These are phyloP conservation scores for Petasospora rhodanensis DNA, from an alignment of 1,139 yeast species.

Conservation along the genomic window DNA sequence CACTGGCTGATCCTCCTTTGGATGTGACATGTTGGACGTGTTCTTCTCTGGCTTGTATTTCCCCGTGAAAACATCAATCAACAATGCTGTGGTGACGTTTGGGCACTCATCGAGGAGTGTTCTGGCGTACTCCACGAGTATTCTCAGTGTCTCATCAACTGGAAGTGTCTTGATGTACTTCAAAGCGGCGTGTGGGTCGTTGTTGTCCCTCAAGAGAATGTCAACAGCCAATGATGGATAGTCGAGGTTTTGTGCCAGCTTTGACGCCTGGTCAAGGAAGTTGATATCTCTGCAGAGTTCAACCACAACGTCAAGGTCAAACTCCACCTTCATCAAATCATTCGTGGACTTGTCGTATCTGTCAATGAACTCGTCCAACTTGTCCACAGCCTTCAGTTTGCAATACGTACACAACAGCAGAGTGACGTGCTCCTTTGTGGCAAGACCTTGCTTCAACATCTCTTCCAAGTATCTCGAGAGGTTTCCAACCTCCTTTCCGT, in stretches of 20 bases:
- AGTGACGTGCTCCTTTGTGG: conserved; percentile 78
- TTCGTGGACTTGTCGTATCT: conserved; percentile 36
- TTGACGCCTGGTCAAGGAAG: conserved; percentile 64
- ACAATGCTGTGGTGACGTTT: conserved; percentile 72
- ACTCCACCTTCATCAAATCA: conserved; percentile 36
- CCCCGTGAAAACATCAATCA: conserved; percentile 88
- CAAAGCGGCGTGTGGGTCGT: conserved; percentile 60
- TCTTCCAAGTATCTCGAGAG: conserved; percentile 63
- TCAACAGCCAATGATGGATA: conserved; percentile 77
- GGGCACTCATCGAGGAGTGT: conserved; percentile 64
- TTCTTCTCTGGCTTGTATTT: conserved; percentile 48
- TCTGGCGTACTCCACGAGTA: conserved; percentile 64
- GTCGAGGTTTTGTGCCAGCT: conserved; percentile 63
- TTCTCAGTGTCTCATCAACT: conserved; percentile 74
- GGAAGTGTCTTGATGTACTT: conserved; percentile 64
- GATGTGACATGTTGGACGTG: conserved; percentile 1
- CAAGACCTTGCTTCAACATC: conserved; percentile 47
- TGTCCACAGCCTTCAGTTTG: conserved; percentile 60
- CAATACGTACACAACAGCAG: conserved; percentile 78
- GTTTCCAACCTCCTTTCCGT: conserved; percentile 68
- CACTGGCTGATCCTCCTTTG: conserved; percentile 32
- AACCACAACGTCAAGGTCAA: conserved; percentile 70
- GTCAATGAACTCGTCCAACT: conserved; percentile 55
- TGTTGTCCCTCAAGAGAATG: conserved; percentile 64
- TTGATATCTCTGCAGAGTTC: conserved; percentile 76